These are phyloP conservation scores for Hirsutella rhossiliensis DNA, from an alignment of 2,329 filamentous ascomycete species.

Conservation along the genomic window DNA sequence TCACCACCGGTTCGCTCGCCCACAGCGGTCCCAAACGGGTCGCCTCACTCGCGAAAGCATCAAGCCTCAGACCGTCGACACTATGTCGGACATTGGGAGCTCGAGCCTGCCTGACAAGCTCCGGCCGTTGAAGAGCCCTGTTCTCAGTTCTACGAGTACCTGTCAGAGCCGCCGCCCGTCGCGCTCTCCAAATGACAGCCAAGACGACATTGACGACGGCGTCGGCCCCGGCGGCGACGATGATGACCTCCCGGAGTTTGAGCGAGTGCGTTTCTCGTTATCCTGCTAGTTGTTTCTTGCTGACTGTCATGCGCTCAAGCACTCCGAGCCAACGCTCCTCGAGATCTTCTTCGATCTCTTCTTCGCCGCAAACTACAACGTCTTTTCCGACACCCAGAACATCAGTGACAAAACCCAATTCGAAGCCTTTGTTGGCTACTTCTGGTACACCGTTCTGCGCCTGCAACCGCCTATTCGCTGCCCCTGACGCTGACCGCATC, in stretches of 20 bases:
- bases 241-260: slow-evolving; percentile 12
- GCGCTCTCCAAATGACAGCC: too few species aligned
- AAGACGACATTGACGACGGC: too few species aligned
- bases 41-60: too few species aligned
- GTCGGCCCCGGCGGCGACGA: neutral
- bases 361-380: slow-evolving; percentile 48
- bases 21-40: too few species aligned
- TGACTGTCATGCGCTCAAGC: slow-evolving; percentile 7
- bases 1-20: too few species aligned
- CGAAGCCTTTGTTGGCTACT: slow-evolving; percentile 18
- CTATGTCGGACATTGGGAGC: too few species aligned
- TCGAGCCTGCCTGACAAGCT: too few species aligned
- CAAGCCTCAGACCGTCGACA: too few species aligned
- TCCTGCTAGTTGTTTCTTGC: neutral
- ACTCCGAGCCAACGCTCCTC: slow-evolving; percentile 22
- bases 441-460: neutral
- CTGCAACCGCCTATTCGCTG: neutral
- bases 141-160: too few species aligned
- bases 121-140: too few species aligned
- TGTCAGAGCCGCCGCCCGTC: too few species aligned
- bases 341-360: slow-evolving; percentile 27
- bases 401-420: slow-evolving; percentile 19
- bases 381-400: slow-evolving; percentile 30
- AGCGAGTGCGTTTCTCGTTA: slow-evolving; percentile 8
- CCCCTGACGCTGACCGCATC: too few species aligned